Evolutionary conservation across 805 yeast genomes (phyloP).

Genomic region (Saccharomycopsis sp.): DNA sequence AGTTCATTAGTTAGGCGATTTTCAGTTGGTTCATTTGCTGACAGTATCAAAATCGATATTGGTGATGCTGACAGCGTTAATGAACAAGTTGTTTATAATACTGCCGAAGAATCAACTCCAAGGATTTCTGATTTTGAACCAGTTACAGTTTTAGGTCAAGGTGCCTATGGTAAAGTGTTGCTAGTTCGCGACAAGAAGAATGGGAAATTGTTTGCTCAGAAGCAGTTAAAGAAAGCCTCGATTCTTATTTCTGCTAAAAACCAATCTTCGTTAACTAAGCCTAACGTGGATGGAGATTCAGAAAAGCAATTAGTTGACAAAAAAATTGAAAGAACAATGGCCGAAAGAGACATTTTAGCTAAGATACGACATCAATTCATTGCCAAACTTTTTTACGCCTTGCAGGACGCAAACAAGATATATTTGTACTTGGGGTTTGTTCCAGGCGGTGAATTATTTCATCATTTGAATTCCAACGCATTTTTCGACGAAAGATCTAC

Average conservation of each 20-base stretch:
- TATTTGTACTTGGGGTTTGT: conserved; percentile 74
- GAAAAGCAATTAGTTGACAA: conserved; percentile 25
- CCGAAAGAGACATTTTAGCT: conserved; percentile 69
- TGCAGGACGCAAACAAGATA: conserved; percentile 72
- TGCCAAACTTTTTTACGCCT: conserved; percentile 73
- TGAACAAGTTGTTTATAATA: conserved; percentile 2
- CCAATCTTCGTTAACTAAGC: conserved; percentile 13
- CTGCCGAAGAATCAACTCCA: conserved; percentile 3
- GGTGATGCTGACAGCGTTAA: conserved; percentile 3
- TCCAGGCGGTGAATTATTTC: conserved; percentile 84
- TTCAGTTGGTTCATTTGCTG: conserved; percentile 20
- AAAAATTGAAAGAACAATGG: conserved; percentile 68
- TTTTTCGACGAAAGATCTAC: conserved; percentile 57
- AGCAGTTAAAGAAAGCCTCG: conserved; percentile 76
- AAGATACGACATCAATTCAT: conserved; percentile 72
- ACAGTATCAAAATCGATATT: conserved; percentile 17
- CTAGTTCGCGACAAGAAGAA: conserved; percentile 60
- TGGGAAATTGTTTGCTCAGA: conserved; percentile 73
- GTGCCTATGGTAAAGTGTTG: conserved; percentile 84
- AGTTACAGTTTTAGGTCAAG: conserved; percentile 72
- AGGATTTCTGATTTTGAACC: conserved; percentile 57
- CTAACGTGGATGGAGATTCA: conserved; percentile 24
- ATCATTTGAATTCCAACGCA: conserved; percentile 34
- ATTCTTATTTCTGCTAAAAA: conserved; percentile 42
- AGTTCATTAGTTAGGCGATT: conserved; percentile 19